Percentiles rank a stretch among this genome's conserved stretches.
These are phyloP conservation scores for Termitomyces sp. DNA, from an alignment of 768 basidiomycete species.

Conservation along the genomic window DNA sequence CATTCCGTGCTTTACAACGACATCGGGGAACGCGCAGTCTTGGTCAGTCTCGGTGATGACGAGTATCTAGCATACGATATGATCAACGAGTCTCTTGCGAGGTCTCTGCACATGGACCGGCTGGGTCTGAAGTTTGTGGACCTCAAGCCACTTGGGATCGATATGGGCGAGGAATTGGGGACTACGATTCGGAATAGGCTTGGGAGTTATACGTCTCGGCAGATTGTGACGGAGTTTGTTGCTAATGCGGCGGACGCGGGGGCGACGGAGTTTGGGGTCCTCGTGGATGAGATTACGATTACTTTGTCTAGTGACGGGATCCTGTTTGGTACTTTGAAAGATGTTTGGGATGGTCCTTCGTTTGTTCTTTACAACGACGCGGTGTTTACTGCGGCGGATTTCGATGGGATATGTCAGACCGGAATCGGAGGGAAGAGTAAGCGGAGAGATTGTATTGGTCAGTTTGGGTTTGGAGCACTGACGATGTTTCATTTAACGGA, in stretches of 20 bases:
- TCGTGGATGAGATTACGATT: conserved; percentile 32
- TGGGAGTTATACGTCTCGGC: conserved; percentile 36
- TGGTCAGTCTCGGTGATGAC: conserved; percentile 18
- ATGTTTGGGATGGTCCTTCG: conserved; percentile 33
- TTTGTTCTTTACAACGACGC: conserved; percentile 45
- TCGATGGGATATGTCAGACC: conserved; percentile 41
- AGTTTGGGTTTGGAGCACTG: conserved; percentile 50
- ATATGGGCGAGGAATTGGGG: conserved; percentile 42
- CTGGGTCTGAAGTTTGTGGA: conserved; percentile 33
- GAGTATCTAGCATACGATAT: conserved; percentile 27
- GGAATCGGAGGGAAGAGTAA: conserved; percentile 43
- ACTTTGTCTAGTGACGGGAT: conserved; percentile 13
- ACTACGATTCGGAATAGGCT: conserved; percentile 42
- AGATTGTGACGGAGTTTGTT: conserved; percentile 47
- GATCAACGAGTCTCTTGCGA: conserved; percentile 30
- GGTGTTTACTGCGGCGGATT: conserved; percentile 39
- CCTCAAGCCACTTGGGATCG: conserved; percentile 23
- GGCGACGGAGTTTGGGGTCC: conserved; percentile 39
- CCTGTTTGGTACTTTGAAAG: conserved; percentile 31
- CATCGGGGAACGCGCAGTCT: conserved; percentile 28
- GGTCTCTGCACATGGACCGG: conserved; percentile 26
- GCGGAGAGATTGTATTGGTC: conserved; percentile 39
- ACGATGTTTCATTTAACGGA: conserved; percentile 54
- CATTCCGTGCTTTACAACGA: conserved; percentile 37
- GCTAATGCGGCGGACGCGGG: conserved; percentile 53